These are phyloP conservation scores for Phytophthora rubi DNA, from an alignment of 352 stramenopile species.

Conservation along the genomic window DNA sequence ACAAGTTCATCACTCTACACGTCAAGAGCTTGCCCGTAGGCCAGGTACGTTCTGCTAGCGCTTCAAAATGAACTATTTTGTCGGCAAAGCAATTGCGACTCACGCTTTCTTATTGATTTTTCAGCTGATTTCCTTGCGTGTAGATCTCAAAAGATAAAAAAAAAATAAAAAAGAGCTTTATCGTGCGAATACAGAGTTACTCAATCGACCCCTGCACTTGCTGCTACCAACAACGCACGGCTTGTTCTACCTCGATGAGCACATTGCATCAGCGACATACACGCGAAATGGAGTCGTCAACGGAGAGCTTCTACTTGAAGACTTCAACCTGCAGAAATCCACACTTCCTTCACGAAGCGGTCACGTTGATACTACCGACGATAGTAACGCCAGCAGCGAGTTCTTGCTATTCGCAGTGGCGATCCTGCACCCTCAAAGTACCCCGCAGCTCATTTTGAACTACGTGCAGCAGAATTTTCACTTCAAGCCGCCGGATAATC, in stretches of 20 bases:
- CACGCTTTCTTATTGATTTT: not conserved
- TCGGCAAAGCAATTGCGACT: not conserved
- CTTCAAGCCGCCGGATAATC: slow-evolving; percentile 48
- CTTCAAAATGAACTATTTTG: not conserved
- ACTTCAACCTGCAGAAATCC: slow-evolving; percentile 63
- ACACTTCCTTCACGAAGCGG: slow-evolving; percentile 5
- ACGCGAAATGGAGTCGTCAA: slow-evolving; percentile 68
- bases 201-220: slow-evolving; percentile 70
- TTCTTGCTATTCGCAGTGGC: slow-evolving; percentile 79
- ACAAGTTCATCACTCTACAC: slow-evolving; percentile 67
- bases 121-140: slow-evolving; percentile 63
- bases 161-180: too few species aligned
- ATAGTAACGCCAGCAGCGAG: slow-evolving; percentile 29
- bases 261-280: slow-evolving; percentile 65
- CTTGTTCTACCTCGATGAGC: slow-evolving; percentile 76
- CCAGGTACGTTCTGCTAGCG: slow-evolving; percentile 41
- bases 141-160: slow-evolving; percentile 65
- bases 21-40: slow-evolving; percentile 83
- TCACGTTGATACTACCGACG: not conserved
- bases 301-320: slow-evolving; percentile 67
- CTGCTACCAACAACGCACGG: slow-evolving; percentile 69
- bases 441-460: slow-evolving; percentile 63
- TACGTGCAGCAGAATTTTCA: slow-evolving; percentile 82
- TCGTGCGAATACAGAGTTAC: slow-evolving; percentile 58
- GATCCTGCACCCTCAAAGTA: slow-evolving; percentile 60